A percentile compares a stretch with the other conserved stretches of the same genome.
These are phyloP conservation scores for Penicillium flavigenum DNA, from an alignment of 495 filamentous ascomycete species.

Conservation along the genomic window DNA sequence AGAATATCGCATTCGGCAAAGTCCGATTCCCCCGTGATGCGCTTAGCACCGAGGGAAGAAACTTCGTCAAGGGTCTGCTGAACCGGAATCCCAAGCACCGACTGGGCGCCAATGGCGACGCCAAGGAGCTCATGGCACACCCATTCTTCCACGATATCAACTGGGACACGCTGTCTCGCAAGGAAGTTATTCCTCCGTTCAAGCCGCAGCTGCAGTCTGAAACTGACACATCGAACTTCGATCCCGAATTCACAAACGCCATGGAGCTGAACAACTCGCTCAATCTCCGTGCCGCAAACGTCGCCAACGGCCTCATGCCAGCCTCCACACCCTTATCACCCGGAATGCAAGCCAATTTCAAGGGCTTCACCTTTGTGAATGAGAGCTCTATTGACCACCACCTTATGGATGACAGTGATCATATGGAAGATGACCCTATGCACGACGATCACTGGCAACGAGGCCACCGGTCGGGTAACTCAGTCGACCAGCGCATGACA, in stretches of 20 bases:
- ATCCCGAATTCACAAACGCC: conserved; percentile 97
- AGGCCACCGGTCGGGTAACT: conserved; percentile 36
- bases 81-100: conserved; percentile 97
- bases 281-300: conserved; percentile 79
- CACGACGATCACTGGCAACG: conserved; percentile 51
- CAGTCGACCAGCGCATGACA: conserved; percentile 64
- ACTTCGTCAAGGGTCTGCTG: conserved; percentile 95
- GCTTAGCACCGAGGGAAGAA: conserved; percentile 86
- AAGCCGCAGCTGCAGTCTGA: conserved; percentile 95
- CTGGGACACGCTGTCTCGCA: conserved; percentile 82
- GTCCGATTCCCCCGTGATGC: conserved; percentile 95
- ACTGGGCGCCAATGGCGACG: conserved; percentile 85
- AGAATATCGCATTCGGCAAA: conserved; percentile 99
- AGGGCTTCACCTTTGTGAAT: conserved; percentile 97
- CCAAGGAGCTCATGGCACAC: conserved; percentile 91
- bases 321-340: conserved; percentile 89
- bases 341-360: conserved; percentile 95
- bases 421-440: conserved; percentile 71
- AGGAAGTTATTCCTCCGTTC: conserved; percentile 94
- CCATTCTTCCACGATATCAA: conserved; percentile 93
- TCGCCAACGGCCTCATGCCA: conserved; percentile 72
- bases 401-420: conserved; percentile 62
- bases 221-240: conserved; percentile 95
- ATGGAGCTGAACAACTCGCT: conserved; percentile 67
- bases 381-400: conserved; percentile 95